Conservation (phyloP, 495 filamentous ascomycete species). For the Copromyces sp. region DNA sequence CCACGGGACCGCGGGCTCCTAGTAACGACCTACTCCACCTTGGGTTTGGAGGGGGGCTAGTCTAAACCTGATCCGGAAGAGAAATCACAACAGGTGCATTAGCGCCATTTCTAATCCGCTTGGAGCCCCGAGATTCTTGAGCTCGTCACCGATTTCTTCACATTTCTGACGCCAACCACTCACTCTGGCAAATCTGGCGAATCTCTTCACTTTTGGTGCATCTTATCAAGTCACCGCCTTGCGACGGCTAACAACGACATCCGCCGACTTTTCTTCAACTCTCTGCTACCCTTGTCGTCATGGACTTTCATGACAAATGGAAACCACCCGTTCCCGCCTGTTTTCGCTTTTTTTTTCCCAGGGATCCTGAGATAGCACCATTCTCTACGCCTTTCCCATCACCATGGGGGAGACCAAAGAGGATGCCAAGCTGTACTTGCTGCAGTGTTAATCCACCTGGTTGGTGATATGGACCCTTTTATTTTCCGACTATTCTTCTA, state of each 20-base stretch:
- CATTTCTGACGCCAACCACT: neutral
- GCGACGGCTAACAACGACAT: neutral
- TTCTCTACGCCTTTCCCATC: neutral
- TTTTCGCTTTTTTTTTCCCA: neutral
- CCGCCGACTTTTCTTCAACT: neutral
- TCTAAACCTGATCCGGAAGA: neutral
- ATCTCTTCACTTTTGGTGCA: neutral
- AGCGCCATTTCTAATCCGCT: neutral
- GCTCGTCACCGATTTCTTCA: neutral
- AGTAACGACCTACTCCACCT: neutral
- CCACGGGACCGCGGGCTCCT: neutral
- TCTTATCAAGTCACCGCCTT: neutral
- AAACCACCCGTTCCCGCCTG: neutral
- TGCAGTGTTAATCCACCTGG: neutral
- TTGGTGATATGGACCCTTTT: neutral
- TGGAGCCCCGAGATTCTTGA: neutral
- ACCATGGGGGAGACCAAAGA: slow-evolving; percentile 2
- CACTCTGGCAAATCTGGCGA: neutral
- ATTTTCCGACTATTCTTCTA: neutral
- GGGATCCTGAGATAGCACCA: neutral
- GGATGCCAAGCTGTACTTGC: slow-evolving; percentile 4
- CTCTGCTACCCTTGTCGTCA: neutral
- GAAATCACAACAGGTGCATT: neutral
- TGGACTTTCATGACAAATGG: neutral
- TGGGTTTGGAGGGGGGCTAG: neutral